These are phyloP conservation scores for Sporobolomyces roseus DNA, from an alignment of 768 basidiomycete genomes.

Conservation along the genomic window DNA sequence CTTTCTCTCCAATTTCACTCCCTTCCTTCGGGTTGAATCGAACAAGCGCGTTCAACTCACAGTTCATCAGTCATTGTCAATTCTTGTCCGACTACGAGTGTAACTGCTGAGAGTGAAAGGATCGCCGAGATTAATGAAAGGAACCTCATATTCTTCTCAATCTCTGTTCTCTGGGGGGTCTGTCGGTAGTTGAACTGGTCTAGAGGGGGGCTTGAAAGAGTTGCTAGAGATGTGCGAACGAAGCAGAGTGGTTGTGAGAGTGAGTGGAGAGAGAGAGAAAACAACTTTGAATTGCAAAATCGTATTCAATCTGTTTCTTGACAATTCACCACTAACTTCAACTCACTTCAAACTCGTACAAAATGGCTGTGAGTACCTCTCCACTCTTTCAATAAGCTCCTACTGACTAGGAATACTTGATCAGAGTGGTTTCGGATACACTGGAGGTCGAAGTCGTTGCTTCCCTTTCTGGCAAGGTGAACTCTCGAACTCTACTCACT, in stretches of 20 bases:
- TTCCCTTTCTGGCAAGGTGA: conserved; percentile 85
- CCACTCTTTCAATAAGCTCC: background rate
- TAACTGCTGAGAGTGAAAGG: background rate
- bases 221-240: background rate
- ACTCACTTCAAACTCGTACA: background rate
- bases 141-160: background rate
- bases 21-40: background rate
- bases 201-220: background rate
- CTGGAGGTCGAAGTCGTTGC: conserved; percentile 71
- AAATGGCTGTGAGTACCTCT: conserved; percentile 17
- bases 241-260: no score
- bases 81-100: background rate
- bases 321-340: background rate
- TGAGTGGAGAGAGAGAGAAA: background rate
- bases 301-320: background rate
- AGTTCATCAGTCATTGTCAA: background rate
- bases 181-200: background rate
- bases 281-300: background rate
- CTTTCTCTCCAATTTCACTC: background rate
- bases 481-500: background rate
- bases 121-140: background rate
- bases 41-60: conserved; percentile 1
- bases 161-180: background rate
- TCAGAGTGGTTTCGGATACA: conserved; percentile 66
- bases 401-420: background rate